Evolutionary conservation across 345 rosid genomes (phyloP), one percentile per base, ranked within the genome.

Genomic region (Turnera subulata): DNA sequence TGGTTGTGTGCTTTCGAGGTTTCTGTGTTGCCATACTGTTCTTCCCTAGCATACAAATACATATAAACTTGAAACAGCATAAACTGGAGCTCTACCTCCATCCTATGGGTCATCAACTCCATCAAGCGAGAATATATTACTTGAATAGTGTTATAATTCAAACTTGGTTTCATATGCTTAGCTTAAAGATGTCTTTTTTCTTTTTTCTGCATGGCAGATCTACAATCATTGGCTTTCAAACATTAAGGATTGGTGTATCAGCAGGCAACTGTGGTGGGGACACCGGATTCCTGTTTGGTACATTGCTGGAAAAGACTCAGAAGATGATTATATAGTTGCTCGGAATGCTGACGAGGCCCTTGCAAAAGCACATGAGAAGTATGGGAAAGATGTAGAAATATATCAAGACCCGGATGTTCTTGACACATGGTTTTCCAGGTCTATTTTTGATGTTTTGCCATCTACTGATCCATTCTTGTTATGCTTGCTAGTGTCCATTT

Each of bases 381-480:
- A 86, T 58, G 98, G 98, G 68, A 82, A 71, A 68, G 80, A 75
- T 66, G 95, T 86, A 35, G 91, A 89, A 67, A 84, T 86, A 61
- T 89, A 79, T 76, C 98, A 92, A 76, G 98, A 92, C 77, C 86
- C 93, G 46, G 98, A 92, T 80, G 98, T 92, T 70, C 93, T 92
- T 52, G 98, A 92, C 73, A 92, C 98, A 54, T 92, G 98, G 98
- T 92, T 92, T 84, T 92, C 98, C 65, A 92, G 98, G 98, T 92
- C 58, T 70, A 67, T 63, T 64, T 16, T 53, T 52, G 56, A 53
- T 67, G 29, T 35, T 11, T 22, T 3, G 18, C 23, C 42, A 20
- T 15, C 2, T 14, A 13, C 43, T 11, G 13, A 18, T 18, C 39
- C 15, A 26, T 54, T 46, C 0, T 25, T 38, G n/a, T 50, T 25